Base-by-base conservation (phyloP, 352 stramenopile species). In the Pseudoperonospora humuli region DNA sequence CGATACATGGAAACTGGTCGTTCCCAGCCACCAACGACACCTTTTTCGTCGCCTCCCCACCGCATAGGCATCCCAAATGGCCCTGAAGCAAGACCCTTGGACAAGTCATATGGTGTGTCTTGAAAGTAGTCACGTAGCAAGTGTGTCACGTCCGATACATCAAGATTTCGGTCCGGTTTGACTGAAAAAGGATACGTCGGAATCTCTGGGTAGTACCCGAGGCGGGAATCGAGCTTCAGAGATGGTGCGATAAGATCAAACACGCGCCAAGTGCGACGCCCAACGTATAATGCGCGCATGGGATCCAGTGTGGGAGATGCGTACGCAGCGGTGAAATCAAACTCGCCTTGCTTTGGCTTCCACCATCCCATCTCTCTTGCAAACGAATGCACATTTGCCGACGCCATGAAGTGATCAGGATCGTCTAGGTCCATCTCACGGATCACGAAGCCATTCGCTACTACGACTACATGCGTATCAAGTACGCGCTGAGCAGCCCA, bases 381-480 rank as follows among this genome's bases (percentile, higher is more conserved):
- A 28, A 97, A 90, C 19, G 68, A 70, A n/a, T 84, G 64, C 13
- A 96, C 67, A 51, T 95, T 97, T 3, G 64, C 39, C 11, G 84
- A 96, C 46, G 87, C 91, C 42, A 98, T 39, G 57, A 95, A 97
- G 37, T 62, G 66, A 33, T 95, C 76, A 3, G 64, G 57, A 53
- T 97, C 60, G 27, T 61, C 45, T n/a, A 86, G 54, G 59, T 93
- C 52, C 35, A 98, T 80, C 20, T 93, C 64, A 28, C 90, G 80
- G 54, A 98, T 97, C 38, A 93, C 69, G 50, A 97, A 97, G 33
- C 83, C 82, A 57, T 98, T 98, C 3, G 90, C 87, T 23, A 97
- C 64, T 5, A 91, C 79, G 3, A 86, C 74, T 26, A 97, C 69
- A 51, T 96, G 77, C 29, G 90, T 77, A 38, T 95, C 81, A 4